Evolutionary conservation across 768 basidiomycete species (phyloP).

Genomic region (Chalciporus piperatus): DNA sequence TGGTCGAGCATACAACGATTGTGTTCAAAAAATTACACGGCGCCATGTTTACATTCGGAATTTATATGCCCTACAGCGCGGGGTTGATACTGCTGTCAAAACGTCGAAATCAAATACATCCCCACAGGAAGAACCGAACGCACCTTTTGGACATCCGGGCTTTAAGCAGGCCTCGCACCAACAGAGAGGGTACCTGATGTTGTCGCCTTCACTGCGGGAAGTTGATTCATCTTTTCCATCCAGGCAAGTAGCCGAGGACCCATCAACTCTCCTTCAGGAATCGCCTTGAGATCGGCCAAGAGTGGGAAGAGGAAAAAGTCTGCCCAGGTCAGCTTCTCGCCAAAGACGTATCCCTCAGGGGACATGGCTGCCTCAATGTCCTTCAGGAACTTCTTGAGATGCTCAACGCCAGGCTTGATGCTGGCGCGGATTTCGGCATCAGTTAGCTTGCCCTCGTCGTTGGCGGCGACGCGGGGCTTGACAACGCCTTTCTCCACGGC

Average conservation of each 20-base stretch:
- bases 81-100: neutral
- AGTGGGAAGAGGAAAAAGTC: slow-evolving; percentile 34
- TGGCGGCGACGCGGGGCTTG: slow-evolving; percentile 29
- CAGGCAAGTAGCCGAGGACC: slow-evolving; percentile 20
- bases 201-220: slow-evolving; percentile 27
- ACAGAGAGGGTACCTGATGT: slow-evolving; percentile 22
- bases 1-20: too few relatives aligned
- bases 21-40: too few relatives aligned
- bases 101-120: neutral
- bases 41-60: too few relatives aligned
- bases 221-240: slow-evolving; percentile 25
- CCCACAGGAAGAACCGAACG: neutral
- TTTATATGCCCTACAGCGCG: too few relatives aligned
- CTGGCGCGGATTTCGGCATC: slow-evolving; percentile 21
- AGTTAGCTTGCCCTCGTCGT: slow-evolving; percentile 20
- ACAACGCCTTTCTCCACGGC: slow-evolving; percentile 31
- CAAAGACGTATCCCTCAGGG: slow-evolving; percentile 29
- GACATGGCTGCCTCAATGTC: slow-evolving; percentile 23
- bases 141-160: neutral
- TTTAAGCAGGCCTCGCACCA: slow-evolving; percentile 25
- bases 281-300: slow-evolving; percentile 28
- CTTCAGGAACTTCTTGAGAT: slow-evolving; percentile 16
- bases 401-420: slow-evolving; percentile 17
- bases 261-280: slow-evolving; percentile 25
- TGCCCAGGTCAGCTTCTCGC: slow-evolving; percentile 28